A percentile compares a stretch with the other conserved stretches of the same genome.
Conservation (phyloP, 331 rosid species). For the Erythrophleum ivorense region DNA sequence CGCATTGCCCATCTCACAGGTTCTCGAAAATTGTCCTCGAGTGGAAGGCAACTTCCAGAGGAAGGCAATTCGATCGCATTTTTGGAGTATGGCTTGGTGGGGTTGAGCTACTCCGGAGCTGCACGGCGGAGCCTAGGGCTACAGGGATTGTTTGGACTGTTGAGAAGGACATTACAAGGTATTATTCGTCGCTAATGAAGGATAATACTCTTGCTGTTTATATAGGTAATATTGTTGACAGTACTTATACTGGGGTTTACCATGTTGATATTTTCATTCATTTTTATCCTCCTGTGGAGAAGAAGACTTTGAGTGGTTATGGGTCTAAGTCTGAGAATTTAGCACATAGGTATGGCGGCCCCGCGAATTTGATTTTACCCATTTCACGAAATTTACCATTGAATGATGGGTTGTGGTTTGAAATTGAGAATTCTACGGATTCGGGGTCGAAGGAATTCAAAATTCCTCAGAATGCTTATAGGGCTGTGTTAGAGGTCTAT, state of each 20-base stretch:
- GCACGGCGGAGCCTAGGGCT: slow-evolving; percentile 80
- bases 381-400: slow-evolving; percentile 63
- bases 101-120: slow-evolving; percentile 84
- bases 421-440: slow-evolving; percentile 62
- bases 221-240: slow-evolving; percentile 70
- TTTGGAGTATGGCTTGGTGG: slow-evolving; percentile 93
- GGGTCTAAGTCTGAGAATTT: slow-evolving; percentile 28
- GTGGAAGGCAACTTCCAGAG: slow-evolving; percentile 76
- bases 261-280: slow-evolving; percentile 69
- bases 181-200: slow-evolving; percentile 55
- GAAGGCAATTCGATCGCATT: slow-evolving; percentile 87
- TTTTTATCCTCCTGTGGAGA: slow-evolving; percentile 59
- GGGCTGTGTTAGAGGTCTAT: slow-evolving; percentile 88
- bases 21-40: slow-evolving; percentile 76
- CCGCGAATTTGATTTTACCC: slow-evolving; percentile 85
- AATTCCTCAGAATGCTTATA: slow-evolving; percentile 74
- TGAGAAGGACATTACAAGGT: slow-evolving; percentile 83
- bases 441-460: slow-evolving; percentile 50
- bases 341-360: slow-evolving; percentile 38
- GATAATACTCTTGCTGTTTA: slow-evolving; percentile 75
- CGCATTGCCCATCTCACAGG: slow-evolving; percentile 47
- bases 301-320: not conserved
- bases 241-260: slow-evolving; percentile 77
- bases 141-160: slow-evolving; percentile 84
- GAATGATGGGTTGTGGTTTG: slow-evolving; percentile 87